phyloP scores from a whole-genome alignment of 495 filamentous ascomycete genomes.

The Podospora didyma region DNA sequence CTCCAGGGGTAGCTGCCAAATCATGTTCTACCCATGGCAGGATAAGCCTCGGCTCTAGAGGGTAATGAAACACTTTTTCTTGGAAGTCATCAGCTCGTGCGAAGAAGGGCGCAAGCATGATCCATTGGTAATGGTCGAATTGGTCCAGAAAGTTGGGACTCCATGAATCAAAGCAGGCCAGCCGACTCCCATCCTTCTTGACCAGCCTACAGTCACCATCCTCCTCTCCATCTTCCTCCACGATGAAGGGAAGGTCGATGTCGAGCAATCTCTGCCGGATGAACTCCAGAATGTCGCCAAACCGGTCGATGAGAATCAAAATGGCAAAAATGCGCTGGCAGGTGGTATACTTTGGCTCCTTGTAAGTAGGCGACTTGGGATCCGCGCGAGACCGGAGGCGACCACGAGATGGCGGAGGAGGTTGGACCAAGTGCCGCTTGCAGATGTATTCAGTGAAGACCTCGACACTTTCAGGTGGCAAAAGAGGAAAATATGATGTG shows the following conservation, averaged over 20 bases:
- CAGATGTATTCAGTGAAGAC: too few relatives aligned
- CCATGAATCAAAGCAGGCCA: conserved; percentile 7
- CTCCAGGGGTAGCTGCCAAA: not conserved
- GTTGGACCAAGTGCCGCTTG: too few relatives aligned
- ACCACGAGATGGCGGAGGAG: too few relatives aligned
- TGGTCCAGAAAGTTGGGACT: conserved; percentile 4
- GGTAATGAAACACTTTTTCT: not conserved
- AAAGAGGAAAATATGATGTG: too few relatives aligned
- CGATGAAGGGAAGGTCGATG: not conserved
- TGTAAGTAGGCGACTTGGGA: too few relatives aligned
- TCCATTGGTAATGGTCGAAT: conserved; percentile 22
- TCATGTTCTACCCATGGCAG: not conserved
- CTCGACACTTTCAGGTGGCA: too few relatives aligned
- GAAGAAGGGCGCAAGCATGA: conserved; percentile 12
- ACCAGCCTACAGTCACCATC: not conserved
- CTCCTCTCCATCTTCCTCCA: not conserved
- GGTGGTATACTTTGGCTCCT: not conserved
- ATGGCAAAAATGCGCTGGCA: conserved; percentile 23
- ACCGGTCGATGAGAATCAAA: conserved; percentile 15
- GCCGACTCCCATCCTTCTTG: not conserved
- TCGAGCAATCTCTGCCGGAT: conserved; percentile 8
- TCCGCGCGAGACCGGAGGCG: too few relatives aligned
- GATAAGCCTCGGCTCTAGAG: not conserved
- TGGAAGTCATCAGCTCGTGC: not conserved
- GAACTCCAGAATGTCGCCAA: conserved; percentile 10